phyloP scores from a whole-genome alignment of 257 asterid genomes.

The Cynanchum wilfordii region DNA sequence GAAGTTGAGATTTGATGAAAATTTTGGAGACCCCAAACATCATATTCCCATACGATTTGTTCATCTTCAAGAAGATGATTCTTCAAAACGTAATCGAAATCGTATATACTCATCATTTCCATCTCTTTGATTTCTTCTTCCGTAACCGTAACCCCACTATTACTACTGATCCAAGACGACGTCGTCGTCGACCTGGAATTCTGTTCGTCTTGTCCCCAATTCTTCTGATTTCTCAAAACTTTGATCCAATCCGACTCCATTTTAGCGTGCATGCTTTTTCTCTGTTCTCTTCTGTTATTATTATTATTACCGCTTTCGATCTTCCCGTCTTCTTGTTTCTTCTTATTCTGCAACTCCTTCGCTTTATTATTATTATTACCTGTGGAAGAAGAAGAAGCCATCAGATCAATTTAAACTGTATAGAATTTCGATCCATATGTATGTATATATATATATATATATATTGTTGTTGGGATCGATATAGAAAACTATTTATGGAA shows the following conservation, averaged over 20 bases:
- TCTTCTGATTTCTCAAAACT: neutral
- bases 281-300: no score
- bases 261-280: neutral
- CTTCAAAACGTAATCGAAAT: neutral
- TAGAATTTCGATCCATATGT: no score
- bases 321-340: neutral
- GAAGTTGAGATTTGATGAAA: neutral
- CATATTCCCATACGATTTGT: conserved; percentile 16
- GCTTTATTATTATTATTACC: neutral
- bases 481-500: no score
- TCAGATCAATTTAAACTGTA: no score
- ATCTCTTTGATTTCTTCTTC: neutral
- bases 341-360: neutral
- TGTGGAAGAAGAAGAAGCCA: no score
- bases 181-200: neutral
- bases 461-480: no score
- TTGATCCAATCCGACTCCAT: neutral
- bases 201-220: neutral
- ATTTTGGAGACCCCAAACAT: conserved; percentile 8
- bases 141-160: neutral
- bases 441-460: no score
- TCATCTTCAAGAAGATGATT: neutral
- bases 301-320: neutral
- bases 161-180: no score
- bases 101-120: neutral